Evolutionary conservation across 306 rosid species (phyloP), one percentile per base, ranked within the genome.

Genomic region (Comarum palustre): DNA sequence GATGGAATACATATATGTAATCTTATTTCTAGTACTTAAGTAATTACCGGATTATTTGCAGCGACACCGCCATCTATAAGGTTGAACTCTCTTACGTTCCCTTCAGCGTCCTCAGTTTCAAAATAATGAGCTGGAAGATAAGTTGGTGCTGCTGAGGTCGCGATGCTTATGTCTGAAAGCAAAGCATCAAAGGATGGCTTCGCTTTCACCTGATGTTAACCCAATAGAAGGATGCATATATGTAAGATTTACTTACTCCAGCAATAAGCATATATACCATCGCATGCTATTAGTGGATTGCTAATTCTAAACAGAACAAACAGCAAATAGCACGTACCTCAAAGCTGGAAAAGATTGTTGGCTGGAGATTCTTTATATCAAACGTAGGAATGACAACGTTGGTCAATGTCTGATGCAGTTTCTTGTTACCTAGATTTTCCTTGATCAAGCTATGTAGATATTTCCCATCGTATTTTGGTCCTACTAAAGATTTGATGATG

Each of bases 91-190:
- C 80, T 59, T 1, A 79, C 72, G 4, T 57, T 13, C 2, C 84
- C 86, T 0, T 62, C 16, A 0, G 9, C 17, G 20, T 82, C 73
- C 48, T 77, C 48, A 58, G 85, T 84, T 71, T 85, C 66, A 29
- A 90, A 87, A 77, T 64, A 74, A 79, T 90, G 84, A 76, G 96
- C 86, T 4, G 96, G 96, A 52, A 87, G 68, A 77, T 87, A 85
- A n/a, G 96, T 90, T 17, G 96, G 96, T 17, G 96, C 92, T 13
- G 96, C 96, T 0, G 92, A 87, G 13, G 96, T 90, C n/a, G 81
- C 73, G 16, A 87, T 87, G 84, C 92, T 78, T 78, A 90, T 82
- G 62, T 89, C 96, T 4, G 90, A 80, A 15, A 85, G 50, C 20
- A 36, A 62, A 0, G 80, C 90, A 71, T 87, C 70, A 25, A 75